These are phyloP conservation scores for Omphalea diandra DNA, from an alignment of 441 rosid genomes.

Conservation along the genomic window DNA sequence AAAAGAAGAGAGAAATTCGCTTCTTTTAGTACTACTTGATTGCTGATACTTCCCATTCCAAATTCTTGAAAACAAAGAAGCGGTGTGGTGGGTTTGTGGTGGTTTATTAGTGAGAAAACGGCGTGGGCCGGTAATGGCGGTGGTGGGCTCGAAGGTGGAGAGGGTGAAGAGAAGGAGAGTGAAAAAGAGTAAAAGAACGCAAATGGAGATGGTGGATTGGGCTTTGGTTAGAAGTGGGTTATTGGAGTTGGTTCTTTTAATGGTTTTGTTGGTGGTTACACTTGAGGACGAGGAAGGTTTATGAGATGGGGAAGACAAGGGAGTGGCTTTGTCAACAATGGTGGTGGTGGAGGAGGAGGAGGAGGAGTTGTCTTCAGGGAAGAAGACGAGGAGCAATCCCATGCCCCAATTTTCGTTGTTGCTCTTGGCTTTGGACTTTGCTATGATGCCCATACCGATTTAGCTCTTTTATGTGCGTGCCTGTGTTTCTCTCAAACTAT, in stretches of 20 bases:
- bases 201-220: constrained; percentile 73
- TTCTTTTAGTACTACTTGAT: not conserved
- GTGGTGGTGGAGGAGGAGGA: no score
- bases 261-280: not conserved
- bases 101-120: constrained; percentile 41
- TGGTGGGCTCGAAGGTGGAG: constrained; percentile 81
- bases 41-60: not conserved
- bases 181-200: constrained; percentile 58
- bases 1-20: constrained; percentile 16
- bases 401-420: constrained; percentile 41
- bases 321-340: constrained; percentile 19
- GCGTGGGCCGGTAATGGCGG: constrained; percentile 28
- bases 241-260: constrained; percentile 49
- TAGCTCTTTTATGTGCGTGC: no score
- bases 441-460: constrained; percentile 49
- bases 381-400: constrained; percentile 76
- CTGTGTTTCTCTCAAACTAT: no score
- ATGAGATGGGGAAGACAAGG: no score
- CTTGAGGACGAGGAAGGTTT: constrained; percentile 27
- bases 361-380: constrained; percentile 47
- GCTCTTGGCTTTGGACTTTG: constrained; percentile 24
- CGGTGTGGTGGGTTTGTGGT: not conserved
- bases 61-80: constrained; percentile 17
- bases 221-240: constrained; percentile 58
- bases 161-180: constrained; percentile 81